Evolutionary conservation across 768 basidiomycete species (phyloP).

Genomic region (Boletus vinaceobasis): DNA sequence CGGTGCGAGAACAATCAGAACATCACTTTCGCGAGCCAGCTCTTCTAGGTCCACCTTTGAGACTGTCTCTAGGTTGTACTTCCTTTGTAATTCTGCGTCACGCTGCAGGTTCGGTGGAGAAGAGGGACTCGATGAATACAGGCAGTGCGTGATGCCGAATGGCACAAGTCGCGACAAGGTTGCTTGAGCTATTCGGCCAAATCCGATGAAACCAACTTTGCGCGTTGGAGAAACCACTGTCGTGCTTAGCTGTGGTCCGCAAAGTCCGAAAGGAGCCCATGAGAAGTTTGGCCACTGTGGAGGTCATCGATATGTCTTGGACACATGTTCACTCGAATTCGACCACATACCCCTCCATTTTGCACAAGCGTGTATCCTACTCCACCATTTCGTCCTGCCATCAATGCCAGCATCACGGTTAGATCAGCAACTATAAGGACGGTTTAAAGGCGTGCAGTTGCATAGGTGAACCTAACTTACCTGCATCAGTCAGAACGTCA

Average conservation of each 20-base stretch:
- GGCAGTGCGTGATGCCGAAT: slow-evolving; percentile 73
- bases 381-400: slow-evolving; percentile 84
- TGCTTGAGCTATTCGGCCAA: slow-evolving; percentile 90
- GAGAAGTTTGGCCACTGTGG: slow-evolving; percentile 71
- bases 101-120: slow-evolving; percentile 42
- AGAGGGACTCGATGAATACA: slow-evolving; percentile 63
- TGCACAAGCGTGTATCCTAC: slow-evolving; percentile 63
- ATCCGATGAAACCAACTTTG: slow-evolving; percentile 89
- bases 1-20: slow-evolving; percentile 80
- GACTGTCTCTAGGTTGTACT: slow-evolving; percentile 37
- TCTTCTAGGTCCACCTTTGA: slow-evolving; percentile 58
- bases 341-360: slow-evolving; percentile 54
- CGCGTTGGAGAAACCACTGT: slow-evolving; percentile 46
- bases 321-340: background rate
- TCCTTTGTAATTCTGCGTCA: slow-evolving; percentile 38
- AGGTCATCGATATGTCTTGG: background rate
- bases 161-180: slow-evolving; percentile 74
- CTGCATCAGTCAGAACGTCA: slow-evolving; percentile 89
- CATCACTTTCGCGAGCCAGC: slow-evolving; percentile 76
- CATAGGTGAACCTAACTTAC: slow-evolving; percentile 33
- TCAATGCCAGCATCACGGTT: slow-evolving; percentile 85
- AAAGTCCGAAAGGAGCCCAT: slow-evolving; percentile 84
- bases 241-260: slow-evolving; percentile 76
- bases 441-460: background rate
- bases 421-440: slow-evolving; percentile 79